Percentiles rank a stretch among this genome's conserved stretches.
These are phyloP conservation scores for Boletus eberwhitei DNA, from an alignment of 768 basidiomycete species.

Conservation along the genomic window DNA sequence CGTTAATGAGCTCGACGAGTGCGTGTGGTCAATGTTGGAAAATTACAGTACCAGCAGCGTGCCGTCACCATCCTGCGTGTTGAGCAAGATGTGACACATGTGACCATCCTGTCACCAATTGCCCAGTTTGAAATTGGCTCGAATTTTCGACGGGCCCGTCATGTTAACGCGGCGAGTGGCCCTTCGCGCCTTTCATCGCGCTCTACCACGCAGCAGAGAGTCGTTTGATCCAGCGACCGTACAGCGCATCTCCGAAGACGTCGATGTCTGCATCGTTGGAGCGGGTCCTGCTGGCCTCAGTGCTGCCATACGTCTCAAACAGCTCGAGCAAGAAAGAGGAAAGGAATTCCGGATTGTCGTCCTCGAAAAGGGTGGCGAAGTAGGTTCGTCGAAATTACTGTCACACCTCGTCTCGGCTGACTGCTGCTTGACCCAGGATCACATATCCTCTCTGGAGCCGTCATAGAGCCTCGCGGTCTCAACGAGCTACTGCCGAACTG, in stretches of 20 bases:
- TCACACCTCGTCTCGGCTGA: neutral
- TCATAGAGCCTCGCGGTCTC: constrained; percentile 88
- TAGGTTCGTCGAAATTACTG: constrained; percentile 53
- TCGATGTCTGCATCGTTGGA: constrained; percentile 97
- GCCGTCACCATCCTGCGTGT: neutral
- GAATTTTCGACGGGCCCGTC: too few species aligned
- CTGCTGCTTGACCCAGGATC: constrained; percentile 52
- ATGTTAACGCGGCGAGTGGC: neutral
- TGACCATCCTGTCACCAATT: neutral
- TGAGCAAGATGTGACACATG: neutral
- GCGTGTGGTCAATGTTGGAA: neutral
- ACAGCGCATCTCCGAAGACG: constrained; percentile 85
- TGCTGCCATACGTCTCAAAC: constrained; percentile 94
- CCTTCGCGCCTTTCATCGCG: constrained; percentile 18
- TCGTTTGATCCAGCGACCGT: constrained; percentile 55
- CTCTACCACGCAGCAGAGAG: constrained; percentile 24
- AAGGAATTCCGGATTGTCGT: constrained; percentile 88
- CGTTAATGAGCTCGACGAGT: neutral
- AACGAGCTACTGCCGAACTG: constrained; percentile 90
- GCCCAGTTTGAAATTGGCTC: too few species aligned
- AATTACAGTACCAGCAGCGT: too few species aligned
- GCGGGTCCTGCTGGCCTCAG: constrained; percentile 93
- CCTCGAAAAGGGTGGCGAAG: constrained; percentile 91
- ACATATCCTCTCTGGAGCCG: constrained; percentile 94
- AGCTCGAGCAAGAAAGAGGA: constrained; percentile 50